Base-by-base conservation (phyloP, 1,284 basidiomycete genomes). In the Microbotryum scabiosae region DNA sequence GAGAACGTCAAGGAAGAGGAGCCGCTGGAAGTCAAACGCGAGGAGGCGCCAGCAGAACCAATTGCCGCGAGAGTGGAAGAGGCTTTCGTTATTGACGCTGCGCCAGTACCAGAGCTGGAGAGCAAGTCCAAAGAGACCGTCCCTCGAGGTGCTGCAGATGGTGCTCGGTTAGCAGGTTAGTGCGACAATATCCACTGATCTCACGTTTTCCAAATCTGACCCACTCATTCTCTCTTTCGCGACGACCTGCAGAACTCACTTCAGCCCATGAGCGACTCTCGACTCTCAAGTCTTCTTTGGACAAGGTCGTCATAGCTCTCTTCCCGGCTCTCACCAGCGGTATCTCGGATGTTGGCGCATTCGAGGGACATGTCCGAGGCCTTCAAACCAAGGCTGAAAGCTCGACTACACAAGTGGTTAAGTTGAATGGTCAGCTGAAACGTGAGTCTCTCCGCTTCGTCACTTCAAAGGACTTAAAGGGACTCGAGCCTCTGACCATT, bases 311-410 rank as follows among this genome's bases (percentile, higher is more conserved):
- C 8, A 23, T 36, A 16, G 16, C 57, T 5, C 48, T 44, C 5
- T 30, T 63, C 32, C 21, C 50, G 6, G 45, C 51, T 16, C 32
- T 63, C 18, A 51, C 57, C 20, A 57, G 52, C 16, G 52, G 51
- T n/a, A 32, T 65, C 6, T 44, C 49, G 65, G 85, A 91, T 67
- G 72, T 78, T 10, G 80, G 83, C 56, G 84, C 82, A 8, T 76
- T 96, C 41, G 82, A 84, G 28, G 85, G 87, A 54, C 88, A 86
- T 76, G 76, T 94, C 23, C 76, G 81, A 67, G 86, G 83, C 73
- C 73, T 86, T 63, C 80, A 80, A 50, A 76, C 82, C 47, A 90
- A 89, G 73, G 77, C 81, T 2, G 84, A 89, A 85, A 79, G 84
- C 60, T 80, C 82, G 43, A 82, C 84, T 70, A 82, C 83, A 36